Base-by-base conservation (phyloP, 139 green algal genomes). In the Parachlorella kessleri region DNA sequence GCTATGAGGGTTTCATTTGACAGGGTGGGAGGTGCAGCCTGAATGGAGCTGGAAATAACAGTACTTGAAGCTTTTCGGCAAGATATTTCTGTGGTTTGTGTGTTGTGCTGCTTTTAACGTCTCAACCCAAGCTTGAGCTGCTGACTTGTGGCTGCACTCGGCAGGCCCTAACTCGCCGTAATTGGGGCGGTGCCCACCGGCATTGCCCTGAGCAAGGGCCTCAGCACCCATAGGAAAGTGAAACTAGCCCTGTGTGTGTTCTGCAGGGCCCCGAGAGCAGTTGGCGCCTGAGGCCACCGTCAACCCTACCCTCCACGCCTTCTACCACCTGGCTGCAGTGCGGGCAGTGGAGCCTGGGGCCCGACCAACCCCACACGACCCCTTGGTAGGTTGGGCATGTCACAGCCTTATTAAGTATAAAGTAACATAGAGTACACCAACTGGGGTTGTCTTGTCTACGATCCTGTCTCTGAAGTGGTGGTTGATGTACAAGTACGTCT, bases 231-330 rank as follows among this genome's bases (percentile, higher is more conserved):
- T n/a, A n/a, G n/a, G n/a, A n/a, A n/a, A n/a, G n/a, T n/a, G n/a
- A n/a, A n/a, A n/a, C n/a, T n/a, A n/a, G n/a, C n/a, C n/a, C n/a
- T n/a, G n/a, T n/a, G n/a, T 7, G 53, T 59, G 14, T 14, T 14
- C 21, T 26, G 76, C 48, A 69, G 64, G 64, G 23, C 18, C 41
- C 14, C 21, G 28, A 9, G 76, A 81, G 76, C 48, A 75, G 48
- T 53, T 81, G 66, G 39, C 26, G 36, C 76, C 76, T 0, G 77
- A 82, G n/a, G 2, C 21, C 23, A 76, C 68, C 6, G 33, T 54
- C n/a, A 69, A 82, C 77, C 77, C 77, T 14, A 37, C 63, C 7
- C 40, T 82, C 35, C 77, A 72, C 54, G 40, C 66, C 38, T 40
- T 82, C 4, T 75, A 75, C 35, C 71, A 41, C 10, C 35, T 66